Base-by-base conservation (phyloP, 2,329 filamentous ascomycete species). In the Aspergillus hiratsukae region DNA sequence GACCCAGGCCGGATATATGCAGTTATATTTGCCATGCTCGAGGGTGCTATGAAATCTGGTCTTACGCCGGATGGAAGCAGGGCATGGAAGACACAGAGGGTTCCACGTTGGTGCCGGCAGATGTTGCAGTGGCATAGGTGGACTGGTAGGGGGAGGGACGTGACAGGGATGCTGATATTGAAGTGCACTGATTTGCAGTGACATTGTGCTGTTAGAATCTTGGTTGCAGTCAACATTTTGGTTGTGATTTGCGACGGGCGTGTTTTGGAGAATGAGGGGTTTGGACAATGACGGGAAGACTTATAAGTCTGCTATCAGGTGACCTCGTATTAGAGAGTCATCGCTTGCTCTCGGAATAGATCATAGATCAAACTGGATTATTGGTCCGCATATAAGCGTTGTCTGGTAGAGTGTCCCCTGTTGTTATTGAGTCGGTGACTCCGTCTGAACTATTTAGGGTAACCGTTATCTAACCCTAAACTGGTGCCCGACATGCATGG, bases 41-140 rank as follows among this genome's bases (percentile, higher is more conserved):
- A 70, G 3, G 65, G 64, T 1, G 55, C 53, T 10, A 66, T 60
- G 40, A 69, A 70, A 5, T 63, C 37, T 0, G 62, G 67, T 7
- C 52, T 48, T n/a, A 69, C 29, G 0, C 55, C 61, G 3, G 45
- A 11, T 1, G 68, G 65, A 6, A 70, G 55, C 3, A 55, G 50
- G 7, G 66, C 54, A 43, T 70, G 68, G 53, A 69, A 67, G n/a
- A 52, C 60, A 49, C 61, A 67, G 2, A 56, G 52, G 49, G 72
- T 65, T 27, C 77, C 77, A 29, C 74, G 73, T 23, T 67, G 72
- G 55, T 69, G 71, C 25, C 76, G 72, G 55, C 76, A 80, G 37
- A 75, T 69, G 53, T 65, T 67, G 65, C 78, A 80, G 61, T 78
- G 73, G 65, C 78, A 80, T 48, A 79, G 68, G 58, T 74, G 70